Percentiles rank a stretch among this genome's conserved stretches.
Evolutionary conservation across 2,329 filamentous ascomycete species (phyloP).

Genomic region (Helminthosporium solani): DNA sequence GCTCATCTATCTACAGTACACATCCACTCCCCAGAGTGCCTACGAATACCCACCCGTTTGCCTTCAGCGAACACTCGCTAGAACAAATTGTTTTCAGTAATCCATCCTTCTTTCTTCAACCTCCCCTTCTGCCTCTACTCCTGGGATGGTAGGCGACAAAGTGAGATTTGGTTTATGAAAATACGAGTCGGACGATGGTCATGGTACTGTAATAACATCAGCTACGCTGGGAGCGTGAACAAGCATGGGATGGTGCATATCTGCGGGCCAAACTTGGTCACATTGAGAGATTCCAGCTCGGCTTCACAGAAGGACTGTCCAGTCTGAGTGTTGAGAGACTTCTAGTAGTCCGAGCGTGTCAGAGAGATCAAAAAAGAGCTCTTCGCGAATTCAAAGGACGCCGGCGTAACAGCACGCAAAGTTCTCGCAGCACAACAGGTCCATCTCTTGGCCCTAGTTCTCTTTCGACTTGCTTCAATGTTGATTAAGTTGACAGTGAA

Average conservation of each 20-base stretch:
- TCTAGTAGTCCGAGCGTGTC: background rate
- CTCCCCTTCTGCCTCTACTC: too few species aligned
- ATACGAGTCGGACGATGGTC: constrained; percentile 15
- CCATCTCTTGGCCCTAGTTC: constrained; percentile 21
- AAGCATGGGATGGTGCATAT: constrained; percentile 14
- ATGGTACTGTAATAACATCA: constrained; percentile 15
- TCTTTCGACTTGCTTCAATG: constrained; percentile 19
- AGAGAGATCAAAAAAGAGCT: constrained; percentile 6
- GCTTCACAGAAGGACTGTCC: background rate
- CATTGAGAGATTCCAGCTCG: background rate
- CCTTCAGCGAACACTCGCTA: too few species aligned
- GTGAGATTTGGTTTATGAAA: constrained; percentile 17
- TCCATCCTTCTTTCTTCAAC: too few species aligned
- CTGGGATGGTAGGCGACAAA: too few species aligned
- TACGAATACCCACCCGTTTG: too few species aligned
- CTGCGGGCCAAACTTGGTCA: background rate
- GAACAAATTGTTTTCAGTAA: too few species aligned
- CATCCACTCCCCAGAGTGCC: too few species aligned
- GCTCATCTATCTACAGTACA: too few species aligned
- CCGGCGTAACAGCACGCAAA: constrained; percentile 7
- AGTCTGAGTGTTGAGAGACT: background rate
- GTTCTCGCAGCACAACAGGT: constrained; percentile 13
- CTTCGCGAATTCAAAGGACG: background rate
- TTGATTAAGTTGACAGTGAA: constrained; percentile 17
- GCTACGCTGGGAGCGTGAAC: constrained; percentile 24